Evolutionary conservation across 1,284 basidiomycete species (phyloP), one percentile per base, ranked within the genome.

Genomic region (Omphalotus olearius): DNA sequence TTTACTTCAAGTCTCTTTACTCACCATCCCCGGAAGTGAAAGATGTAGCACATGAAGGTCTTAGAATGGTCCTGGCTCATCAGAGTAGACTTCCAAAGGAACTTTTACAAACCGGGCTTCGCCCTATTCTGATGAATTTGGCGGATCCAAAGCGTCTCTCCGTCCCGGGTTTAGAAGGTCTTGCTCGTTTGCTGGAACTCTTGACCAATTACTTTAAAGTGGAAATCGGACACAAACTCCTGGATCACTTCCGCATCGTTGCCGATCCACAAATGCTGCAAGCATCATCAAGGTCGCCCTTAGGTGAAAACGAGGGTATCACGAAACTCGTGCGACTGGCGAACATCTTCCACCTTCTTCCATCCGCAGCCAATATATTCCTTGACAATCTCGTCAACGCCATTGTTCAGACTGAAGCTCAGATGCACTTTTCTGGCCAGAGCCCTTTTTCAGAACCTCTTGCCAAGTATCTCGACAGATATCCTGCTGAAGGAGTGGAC

Each of bases 141-240:
- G 95, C 95, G 3, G 98, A 99, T 68, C 91, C 95, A 38, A 94
- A 95, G 64, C 85, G 93, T 26, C 78, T 99, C 26, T 96, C 93
- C 3, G 90, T 98, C n/a, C 83, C 92, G 5, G 95, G 96, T 16
- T 73, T 99, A 44, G 93, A 98, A 66, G 97, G 98, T 4, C 75
- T 99, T 20, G 96, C 97, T 11, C 85, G 95, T n/a, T 79, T 99
- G 54, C 74, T 99, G 46, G 93, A 98, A 67, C 79, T 99, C 6
- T 72, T 99, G 51, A 98, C 95, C 44, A 98, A 97, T 66, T 99
- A 99, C 72, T 99, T 99, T 85, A 99, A 99, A 68, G 96, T 99
- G 40, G 97, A 99, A 72, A 99, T 99, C 59, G 98, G 97, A 7
- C 85, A 92, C 68, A 99, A 99, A 71, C 81, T 99, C 6, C 77